Conservation (phyloP, 768 basidiomycete genomes). For the Lentinula raphanica region DNA sequence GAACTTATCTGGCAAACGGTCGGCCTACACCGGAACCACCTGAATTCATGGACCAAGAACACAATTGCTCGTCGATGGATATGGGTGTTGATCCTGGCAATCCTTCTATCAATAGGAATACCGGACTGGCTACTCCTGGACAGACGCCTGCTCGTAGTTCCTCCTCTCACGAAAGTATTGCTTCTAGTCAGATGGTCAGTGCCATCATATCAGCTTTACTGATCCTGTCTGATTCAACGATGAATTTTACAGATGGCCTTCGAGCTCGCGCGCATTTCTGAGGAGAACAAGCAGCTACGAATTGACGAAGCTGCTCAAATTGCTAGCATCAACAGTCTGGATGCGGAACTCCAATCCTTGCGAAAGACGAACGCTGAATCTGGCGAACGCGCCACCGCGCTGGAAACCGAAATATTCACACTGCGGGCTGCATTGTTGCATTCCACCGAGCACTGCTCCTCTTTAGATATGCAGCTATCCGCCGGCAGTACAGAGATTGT, state of each 20-base stretch:
- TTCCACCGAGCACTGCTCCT: not conserved
- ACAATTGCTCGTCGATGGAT: not conserved
- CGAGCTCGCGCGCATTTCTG: not conserved
- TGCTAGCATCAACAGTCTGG: not conserved
- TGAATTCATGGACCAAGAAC: not conserved
- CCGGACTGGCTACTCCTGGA: not conserved
- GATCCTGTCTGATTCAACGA: not conserved
- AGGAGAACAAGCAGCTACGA: not conserved
- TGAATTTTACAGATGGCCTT: not conserved
- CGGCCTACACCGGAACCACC: not conserved
- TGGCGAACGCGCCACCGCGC: not conserved
- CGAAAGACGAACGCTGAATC: not conserved
- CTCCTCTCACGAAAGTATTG: not conserved
- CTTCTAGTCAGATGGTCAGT: not conserved
- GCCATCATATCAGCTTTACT: too few species aligned
- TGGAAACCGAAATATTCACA: not conserved
- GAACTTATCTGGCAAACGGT: not conserved
- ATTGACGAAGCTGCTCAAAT: not conserved
- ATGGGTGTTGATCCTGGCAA: not conserved
- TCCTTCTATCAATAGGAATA: not conserved
- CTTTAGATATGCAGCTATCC: not conserved
- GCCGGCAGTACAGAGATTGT: not conserved
- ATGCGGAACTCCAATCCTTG: not conserved
- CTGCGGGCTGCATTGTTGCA: not conserved
- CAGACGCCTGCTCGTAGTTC: not conserved